Base-by-base conservation (phyloP, 2,329 filamentous ascomycete genomes). In the Passalora sequoiae region DNA sequence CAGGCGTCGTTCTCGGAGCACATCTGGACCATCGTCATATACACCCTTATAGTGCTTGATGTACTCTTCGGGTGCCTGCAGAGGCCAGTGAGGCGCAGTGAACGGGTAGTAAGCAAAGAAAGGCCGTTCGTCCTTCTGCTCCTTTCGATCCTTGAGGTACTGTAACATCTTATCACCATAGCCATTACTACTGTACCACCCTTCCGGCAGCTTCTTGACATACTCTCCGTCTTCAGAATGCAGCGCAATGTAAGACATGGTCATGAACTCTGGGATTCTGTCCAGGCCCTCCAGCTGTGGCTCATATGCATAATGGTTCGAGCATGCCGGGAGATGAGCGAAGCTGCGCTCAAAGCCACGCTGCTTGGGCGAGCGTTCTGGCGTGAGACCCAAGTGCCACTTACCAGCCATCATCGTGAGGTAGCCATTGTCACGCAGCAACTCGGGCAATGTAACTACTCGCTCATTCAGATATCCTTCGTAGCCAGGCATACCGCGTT, bases 51-150 rank as follows among this genome's bases (percentile, higher is more conserved):
- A 82, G 51, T 78, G 75, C 13, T 70, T 66, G 31, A 76, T 72
- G 41, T 74, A 72, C 46, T 78, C 71, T 38, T 68, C 64, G 0
- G 77, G 76, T 0, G 76, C 76, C 53, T 82, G 78, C 5, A 82
- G 62, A 1, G 78, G 78, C 78, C 78, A 82, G 51, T 82, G 78
- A 1, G 78, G 78, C 0, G 78, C 78, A 0, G 77, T 78, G 58
- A 80, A 82, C 1, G 78, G 76, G 2, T 78, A 65, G 56, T 80
- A 81, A 1, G 65, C 76, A 53, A 81, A 81, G 64, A 81, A 81
- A 0, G 77, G 70, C 27, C 68, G 59, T 37, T 64, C 57, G 13
- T 66, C 64, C 8, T 65, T 58, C 6, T 60, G 55, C 33, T 60
- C 61, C 2, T 61, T 56, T 8, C 64, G 59, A 6, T 65, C 63